phyloP scores from a whole-genome alignment of 2,329 filamentous ascomycete genomes.

The Monilinia fructigena region DNA sequence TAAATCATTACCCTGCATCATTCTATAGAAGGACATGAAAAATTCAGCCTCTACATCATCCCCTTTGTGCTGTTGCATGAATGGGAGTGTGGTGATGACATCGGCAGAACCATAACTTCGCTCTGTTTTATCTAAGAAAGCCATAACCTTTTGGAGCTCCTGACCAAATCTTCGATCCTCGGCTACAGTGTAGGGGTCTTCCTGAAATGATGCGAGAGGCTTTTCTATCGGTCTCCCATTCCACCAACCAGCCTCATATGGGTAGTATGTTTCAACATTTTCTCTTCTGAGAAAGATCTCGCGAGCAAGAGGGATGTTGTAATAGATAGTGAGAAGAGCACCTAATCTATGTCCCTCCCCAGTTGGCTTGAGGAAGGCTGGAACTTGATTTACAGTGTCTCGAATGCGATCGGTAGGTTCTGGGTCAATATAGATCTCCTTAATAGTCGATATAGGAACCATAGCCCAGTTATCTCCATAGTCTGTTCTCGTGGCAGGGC shows the following conservation, averaged over 20 bases:
- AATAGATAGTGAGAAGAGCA: constrained; percentile 56
- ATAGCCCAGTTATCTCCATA: constrained; percentile 62
- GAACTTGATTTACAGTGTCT: constrained; percentile 43
- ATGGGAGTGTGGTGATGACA: constrained; percentile 42
- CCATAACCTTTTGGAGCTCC: constrained; percentile 50
- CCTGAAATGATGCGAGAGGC: constrained; percentile 25
- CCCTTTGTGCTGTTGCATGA: constrained; percentile 29
- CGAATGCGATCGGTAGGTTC: constrained; percentile 47
- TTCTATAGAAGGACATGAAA: constrained; percentile 33
- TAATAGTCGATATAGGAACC: constrained; percentile 45
- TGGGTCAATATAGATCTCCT: constrained; percentile 37
- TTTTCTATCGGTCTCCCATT: constrained; percentile 51
- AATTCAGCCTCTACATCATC: constrained; percentile 39
- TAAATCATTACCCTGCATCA: constrained; percentile 25
- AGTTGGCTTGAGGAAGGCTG: constrained; percentile 54
- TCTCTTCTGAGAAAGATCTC: constrained; percentile 53
- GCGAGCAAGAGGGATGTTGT: constrained; percentile 58
- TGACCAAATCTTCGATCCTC: constrained; percentile 52
- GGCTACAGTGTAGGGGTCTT: constrained; percentile 30
- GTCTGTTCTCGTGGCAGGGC: constrained; percentile 55
- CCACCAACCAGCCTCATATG: constrained; percentile 61
- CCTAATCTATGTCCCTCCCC: constrained; percentile 45
- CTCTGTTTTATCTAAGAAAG: constrained; percentile 60
- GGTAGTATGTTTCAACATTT: constrained; percentile 49
- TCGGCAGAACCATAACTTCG: constrained; percentile 59